phyloP scores from a whole-genome alignment of 1,139 yeast genomes.

The Magnusiomyces fungicola region DNA sequence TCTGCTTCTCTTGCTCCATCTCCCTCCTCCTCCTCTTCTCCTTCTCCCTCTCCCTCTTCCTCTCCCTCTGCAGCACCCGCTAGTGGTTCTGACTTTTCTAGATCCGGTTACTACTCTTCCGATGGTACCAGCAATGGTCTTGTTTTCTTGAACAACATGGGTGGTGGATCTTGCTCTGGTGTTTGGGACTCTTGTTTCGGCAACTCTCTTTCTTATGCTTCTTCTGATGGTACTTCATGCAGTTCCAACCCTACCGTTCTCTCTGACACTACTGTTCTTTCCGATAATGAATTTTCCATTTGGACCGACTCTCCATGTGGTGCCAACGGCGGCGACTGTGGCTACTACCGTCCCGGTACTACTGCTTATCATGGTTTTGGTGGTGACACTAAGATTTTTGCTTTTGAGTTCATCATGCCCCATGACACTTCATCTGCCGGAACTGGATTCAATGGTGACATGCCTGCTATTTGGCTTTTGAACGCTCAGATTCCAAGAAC shows the following conservation, averaged over 20 bases:
- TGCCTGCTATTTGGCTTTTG: conserved; percentile 96
- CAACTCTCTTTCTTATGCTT: conserved; percentile 75
- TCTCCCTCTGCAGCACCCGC: conserved; percentile 24
- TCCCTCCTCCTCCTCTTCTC: conserved; percentile 20
- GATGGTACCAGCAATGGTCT: conserved; percentile 56
- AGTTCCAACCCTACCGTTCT: conserved; percentile 59
- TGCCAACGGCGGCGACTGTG: conserved; percentile 53
- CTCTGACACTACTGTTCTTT: conserved; percentile 53
- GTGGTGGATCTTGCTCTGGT: conserved; percentile 78
- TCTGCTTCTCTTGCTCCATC: conserved; percentile 17
- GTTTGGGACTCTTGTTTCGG: conserved; percentile 81
- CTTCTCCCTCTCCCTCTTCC: conserved; percentile 22
- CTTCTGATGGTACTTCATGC: conserved; percentile 59
- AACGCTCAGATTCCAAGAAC: conserved; percentile 95
- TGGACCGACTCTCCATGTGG: conserved; percentile 66
- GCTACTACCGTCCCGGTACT: conserved; percentile 74
- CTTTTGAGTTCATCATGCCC: conserved; percentile 91
- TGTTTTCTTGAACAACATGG: conserved; percentile 76
- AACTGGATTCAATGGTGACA: conserved; percentile 49
- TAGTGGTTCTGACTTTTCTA: conserved; percentile 49
- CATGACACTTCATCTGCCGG: conserved; percentile 39
- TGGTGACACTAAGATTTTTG: conserved; percentile 67
- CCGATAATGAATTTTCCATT: conserved; percentile 72
- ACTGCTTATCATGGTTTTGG: conserved; percentile 89
- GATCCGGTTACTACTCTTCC: conserved; percentile 63